These are phyloP conservation scores for Acanthamoeba quina DNA, from an alignment of 208 protist genomes.

Conservation along the genomic window DNA sequence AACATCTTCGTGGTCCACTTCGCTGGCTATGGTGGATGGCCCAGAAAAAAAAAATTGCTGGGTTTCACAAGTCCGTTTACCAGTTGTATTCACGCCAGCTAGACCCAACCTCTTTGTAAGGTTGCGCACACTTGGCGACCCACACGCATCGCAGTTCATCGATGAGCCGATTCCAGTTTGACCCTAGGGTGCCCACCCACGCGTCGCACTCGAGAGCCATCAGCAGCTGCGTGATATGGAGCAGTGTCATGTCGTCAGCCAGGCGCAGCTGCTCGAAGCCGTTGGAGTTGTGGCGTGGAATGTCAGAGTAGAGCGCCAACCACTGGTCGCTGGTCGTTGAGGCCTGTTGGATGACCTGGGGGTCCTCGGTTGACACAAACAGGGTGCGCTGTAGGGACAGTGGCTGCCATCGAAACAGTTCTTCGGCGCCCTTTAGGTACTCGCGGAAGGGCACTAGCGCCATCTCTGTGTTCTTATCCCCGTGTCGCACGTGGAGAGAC, in stretches of 20 bases:
- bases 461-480: not conserved
- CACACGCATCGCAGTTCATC: not conserved
- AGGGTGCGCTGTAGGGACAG: not conserved
- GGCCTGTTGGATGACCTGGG: not conserved
- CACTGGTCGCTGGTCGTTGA: not conserved
- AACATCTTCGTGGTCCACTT: no score
- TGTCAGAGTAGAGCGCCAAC: not conserved
- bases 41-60: no score
- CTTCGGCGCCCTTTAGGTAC: not conserved
- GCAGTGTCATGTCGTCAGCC: not conserved
- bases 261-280: not conserved
- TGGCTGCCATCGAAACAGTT: not conserved
- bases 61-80: no score
- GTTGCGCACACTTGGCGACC: no score
- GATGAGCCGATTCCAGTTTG: not conserved
- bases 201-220: not conserved
- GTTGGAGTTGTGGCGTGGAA: not conserved
- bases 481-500: conserved; percentile 2
- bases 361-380: not conserved
- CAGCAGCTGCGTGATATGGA: not conserved
- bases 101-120: no score
- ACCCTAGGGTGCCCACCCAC: not conserved
- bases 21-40: no score
- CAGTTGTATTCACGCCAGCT: no score
- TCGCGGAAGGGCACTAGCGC: not conserved